Evolutionary conservation across 2,329 filamentous ascomycete genomes (phyloP).

Genomic region (Nothomitra cinnamomea): DNA sequence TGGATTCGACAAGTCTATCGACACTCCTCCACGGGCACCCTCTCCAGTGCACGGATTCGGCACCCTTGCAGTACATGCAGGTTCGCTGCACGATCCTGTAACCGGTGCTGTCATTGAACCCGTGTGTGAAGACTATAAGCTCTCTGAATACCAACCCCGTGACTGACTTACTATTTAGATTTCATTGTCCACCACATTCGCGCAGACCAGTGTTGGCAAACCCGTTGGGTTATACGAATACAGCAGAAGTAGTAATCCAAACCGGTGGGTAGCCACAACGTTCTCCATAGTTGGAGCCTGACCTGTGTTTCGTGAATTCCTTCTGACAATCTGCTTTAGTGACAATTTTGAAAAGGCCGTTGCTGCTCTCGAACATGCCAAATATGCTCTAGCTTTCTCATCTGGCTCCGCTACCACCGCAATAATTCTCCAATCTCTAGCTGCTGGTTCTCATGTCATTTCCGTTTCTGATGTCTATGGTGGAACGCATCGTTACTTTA

Average conservation of each 20-base stretch:
- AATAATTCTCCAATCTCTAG: slow-evolving; percentile 80
- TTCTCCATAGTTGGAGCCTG: not conserved
- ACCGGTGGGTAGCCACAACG: slow-evolving; percentile 33
- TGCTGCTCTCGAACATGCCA: slow-evolving; percentile 80
- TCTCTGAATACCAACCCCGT: slow-evolving; percentile 5
- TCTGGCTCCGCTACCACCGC: slow-evolving; percentile 91
- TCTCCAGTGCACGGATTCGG: slow-evolving; percentile 70
- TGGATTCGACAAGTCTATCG: slow-evolving; percentile 36
- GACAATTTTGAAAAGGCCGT: slow-evolving; percentile 87
- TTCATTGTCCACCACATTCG: slow-evolving; percentile 89
- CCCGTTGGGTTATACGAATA: slow-evolving; percentile 88
- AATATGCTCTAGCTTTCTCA: slow-evolving; percentile 83
- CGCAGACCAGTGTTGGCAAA: slow-evolving; percentile 74
- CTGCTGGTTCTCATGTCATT: slow-evolving; percentile 80
- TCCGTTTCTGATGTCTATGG: slow-evolving; percentile 97
- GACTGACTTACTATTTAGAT: slow-evolving; percentile 34
- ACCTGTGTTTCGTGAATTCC: not conserved
- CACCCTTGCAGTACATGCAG: slow-evolving; percentile 88
- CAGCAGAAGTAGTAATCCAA: slow-evolving; percentile 83
- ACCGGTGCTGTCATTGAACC: slow-evolving; percentile 93
- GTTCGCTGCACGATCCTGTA: slow-evolving; percentile 71
- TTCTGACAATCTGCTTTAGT: slow-evolving; percentile 22
- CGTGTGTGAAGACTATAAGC: slow-evolving; percentile 22
- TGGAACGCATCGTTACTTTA: slow-evolving; percentile 97
- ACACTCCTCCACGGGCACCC: slow-evolving; percentile 56